phyloP scores from a whole-genome alignment of 805 yeast species.

The Yarrowia sp. region DNA sequence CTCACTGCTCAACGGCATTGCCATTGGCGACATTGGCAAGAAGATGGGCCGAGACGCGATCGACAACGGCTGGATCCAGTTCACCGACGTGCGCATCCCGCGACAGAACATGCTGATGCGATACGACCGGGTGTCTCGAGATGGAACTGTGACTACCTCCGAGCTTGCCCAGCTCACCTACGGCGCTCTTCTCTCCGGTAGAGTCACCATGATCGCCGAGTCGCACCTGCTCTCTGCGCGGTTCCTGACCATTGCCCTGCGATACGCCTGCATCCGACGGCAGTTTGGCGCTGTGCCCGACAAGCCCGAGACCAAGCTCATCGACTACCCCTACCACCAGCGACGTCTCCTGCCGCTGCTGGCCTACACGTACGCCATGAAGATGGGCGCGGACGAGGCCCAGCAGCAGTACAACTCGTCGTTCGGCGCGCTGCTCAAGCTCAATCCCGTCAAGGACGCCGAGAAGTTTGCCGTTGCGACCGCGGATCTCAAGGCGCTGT shows the following conservation, averaged over 20 bases:
- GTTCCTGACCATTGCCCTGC: constrained; percentile 75
- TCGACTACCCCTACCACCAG: constrained; percentile 88
- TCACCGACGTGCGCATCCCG: constrained; percentile 78
- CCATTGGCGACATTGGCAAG: constrained; percentile 88
- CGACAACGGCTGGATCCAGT: constrained; percentile 97
- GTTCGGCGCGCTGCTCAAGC: constrained; percentile 46
- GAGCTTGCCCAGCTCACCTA: constrained; percentile 87
- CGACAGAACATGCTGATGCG: constrained; percentile 77
- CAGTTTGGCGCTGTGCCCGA: constrained; percentile 61
- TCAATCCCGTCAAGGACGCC: constrained; percentile 45
- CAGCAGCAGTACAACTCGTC: constrained; percentile 47
- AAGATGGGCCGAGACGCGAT: constrained; percentile 96
- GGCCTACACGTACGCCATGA: constrained; percentile 73
- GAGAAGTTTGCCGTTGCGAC: constrained; percentile 50
- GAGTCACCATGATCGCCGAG: constrained; percentile 87
- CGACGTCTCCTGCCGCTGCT: constrained; percentile 78
- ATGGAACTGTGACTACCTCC: constrained; percentile 70
- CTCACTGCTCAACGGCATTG: constrained; percentile 71
- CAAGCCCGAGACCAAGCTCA: constrained; percentile 64
- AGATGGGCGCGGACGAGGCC: constrained; percentile 66
- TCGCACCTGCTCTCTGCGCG: constrained; percentile 78
- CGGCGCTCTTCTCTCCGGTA: constrained; percentile 81
- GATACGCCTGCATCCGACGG: constrained; percentile 87
- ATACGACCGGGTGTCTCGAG: constrained; percentile 67
- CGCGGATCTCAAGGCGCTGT: constrained; percentile 67